Evolutionary conservation across 2,329 filamentous ascomycete genomes (phyloP).

Genomic region (Elsinoe batatas): DNA sequence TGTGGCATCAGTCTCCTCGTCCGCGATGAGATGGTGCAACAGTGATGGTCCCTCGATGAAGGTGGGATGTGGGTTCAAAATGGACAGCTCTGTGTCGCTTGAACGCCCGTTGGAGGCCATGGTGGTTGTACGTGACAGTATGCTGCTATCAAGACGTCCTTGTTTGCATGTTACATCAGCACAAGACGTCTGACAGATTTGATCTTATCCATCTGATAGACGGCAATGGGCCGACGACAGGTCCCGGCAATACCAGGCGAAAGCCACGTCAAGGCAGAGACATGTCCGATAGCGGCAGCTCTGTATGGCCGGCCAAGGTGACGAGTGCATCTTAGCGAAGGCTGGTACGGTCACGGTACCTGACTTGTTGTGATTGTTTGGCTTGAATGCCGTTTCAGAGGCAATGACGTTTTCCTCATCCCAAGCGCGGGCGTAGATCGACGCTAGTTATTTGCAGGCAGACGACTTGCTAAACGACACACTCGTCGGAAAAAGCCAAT

Average conservation of each 20-base stretch:
- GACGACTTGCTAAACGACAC: background rate
- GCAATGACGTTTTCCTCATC: background rate
- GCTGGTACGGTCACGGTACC: background rate
- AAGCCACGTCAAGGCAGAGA: background rate
- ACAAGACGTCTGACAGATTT: background rate
- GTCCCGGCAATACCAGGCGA: background rate
- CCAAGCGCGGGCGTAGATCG: background rate
- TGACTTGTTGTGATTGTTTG: background rate
- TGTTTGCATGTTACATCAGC: background rate
- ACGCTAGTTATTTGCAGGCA: background rate
- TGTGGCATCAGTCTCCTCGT: conserved; percentile 27
- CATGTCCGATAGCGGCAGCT: background rate
- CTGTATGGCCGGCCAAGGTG: background rate
- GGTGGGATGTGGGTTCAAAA: conserved; percentile 48
- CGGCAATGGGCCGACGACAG: background rate
- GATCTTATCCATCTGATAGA: conserved; percentile 7
- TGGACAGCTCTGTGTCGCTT: conserved; percentile 33
- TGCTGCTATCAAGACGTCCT: background rate
- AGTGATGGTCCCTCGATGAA: conserved; percentile 45
- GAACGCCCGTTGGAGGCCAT: background rate
- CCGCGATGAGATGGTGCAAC: conserved; percentile 54
- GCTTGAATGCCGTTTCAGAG: background rate
- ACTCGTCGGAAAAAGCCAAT: background rate
- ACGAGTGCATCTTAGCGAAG: background rate
- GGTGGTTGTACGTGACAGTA: background rate